Conservation (phyloP, 1,139 yeast genomes). For the Groenewaldozyma sp. region DNA sequence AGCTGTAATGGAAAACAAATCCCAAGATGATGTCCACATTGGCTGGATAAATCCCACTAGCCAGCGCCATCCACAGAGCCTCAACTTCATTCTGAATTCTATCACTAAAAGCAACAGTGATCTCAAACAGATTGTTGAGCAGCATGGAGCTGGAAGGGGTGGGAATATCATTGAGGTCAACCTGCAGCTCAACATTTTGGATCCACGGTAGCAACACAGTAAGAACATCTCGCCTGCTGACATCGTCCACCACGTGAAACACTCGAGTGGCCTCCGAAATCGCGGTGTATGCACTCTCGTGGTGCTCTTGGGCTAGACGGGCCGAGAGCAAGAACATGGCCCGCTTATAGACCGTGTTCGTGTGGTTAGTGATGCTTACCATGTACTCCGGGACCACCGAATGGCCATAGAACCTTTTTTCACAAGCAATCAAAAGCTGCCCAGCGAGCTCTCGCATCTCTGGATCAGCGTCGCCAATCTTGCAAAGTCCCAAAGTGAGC, state of each 20-base stretch:
- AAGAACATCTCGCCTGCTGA: constrained; percentile 64
- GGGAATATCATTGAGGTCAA: constrained; percentile 42
- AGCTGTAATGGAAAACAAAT: constrained; percentile 58
- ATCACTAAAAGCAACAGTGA: constrained; percentile 69
- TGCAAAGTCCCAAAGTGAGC: constrained; percentile 55
- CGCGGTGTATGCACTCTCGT: constrained; percentile 49
- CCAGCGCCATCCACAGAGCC: constrained; percentile 90
- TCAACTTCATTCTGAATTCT: constrained; percentile 78
- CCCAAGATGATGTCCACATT: constrained; percentile 69
- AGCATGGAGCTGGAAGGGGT: constrained; percentile 49
- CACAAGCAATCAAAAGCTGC: constrained; percentile 47
- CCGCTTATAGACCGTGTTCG: constrained; percentile 68
- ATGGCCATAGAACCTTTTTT: constrained; percentile 42
- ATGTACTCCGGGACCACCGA: constrained; percentile 41
- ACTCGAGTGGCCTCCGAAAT: constrained; percentile 67
- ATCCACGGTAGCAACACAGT: constrained; percentile 87
- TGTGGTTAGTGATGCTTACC: constrained; percentile 55
- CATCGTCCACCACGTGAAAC: constrained; percentile 51
- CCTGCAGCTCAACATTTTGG: constrained; percentile 59
- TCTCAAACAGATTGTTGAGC: constrained; percentile 69
- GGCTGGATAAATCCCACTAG: constrained; percentile 53
- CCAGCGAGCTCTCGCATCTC: constrained; percentile 58
- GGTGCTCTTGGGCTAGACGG: constrained; percentile 48
- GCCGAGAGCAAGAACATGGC: constrained; percentile 63
- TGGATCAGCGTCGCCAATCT: constrained; percentile 56